Conservation (phyloP, 192 early-diverging fungal genomes). For the Gryganskiella cystojenkinii region DNA sequence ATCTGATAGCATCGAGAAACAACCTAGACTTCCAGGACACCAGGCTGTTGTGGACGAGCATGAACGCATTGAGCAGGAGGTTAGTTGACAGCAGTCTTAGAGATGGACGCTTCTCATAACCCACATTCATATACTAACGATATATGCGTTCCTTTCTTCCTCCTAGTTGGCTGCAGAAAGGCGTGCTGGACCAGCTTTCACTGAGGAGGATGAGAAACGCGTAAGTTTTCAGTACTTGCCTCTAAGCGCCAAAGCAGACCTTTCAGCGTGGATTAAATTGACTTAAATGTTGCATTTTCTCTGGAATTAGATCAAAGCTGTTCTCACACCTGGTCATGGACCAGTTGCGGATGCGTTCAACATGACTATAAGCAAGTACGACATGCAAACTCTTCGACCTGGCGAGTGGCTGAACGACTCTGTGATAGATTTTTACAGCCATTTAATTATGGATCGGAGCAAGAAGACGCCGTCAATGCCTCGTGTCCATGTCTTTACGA, state of each 20-base stretch:
- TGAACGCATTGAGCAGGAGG: constrained; percentile 37
- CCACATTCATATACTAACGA: background rate
- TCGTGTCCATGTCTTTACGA: constrained; percentile 88
- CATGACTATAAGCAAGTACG: constrained; percentile 65
- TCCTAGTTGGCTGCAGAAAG: constrained; percentile 14
- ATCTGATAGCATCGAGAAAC: constrained; percentile 18
- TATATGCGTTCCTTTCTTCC: background rate
- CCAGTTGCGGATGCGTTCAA: constrained; percentile 66
- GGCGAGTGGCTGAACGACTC: constrained; percentile 96
- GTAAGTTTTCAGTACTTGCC: background rate
- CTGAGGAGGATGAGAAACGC: constrained; percentile 20
- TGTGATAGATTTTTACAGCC: constrained; percentile 94
- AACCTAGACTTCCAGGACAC: constrained; percentile 1
- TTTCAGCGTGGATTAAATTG: background rate
- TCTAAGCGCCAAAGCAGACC: background rate
- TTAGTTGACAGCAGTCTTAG: background rate
- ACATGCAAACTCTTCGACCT: constrained; percentile 77
- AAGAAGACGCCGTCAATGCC: constrained; percentile 57
- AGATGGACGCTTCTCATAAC: background rate
- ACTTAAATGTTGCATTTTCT: too few relatives aligned
- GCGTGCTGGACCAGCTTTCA: constrained; percentile 5
- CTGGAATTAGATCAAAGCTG: constrained; percentile 9
- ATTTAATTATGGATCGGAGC: constrained; percentile 77
- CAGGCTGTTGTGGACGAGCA: constrained; percentile 28
- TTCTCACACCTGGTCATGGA: constrained; percentile 21